Evolutionary conservation across 257 asterid genomes (phyloP), one percentile per base, ranked within the genome.

Genomic region (Scutellaria barbata): DNA sequence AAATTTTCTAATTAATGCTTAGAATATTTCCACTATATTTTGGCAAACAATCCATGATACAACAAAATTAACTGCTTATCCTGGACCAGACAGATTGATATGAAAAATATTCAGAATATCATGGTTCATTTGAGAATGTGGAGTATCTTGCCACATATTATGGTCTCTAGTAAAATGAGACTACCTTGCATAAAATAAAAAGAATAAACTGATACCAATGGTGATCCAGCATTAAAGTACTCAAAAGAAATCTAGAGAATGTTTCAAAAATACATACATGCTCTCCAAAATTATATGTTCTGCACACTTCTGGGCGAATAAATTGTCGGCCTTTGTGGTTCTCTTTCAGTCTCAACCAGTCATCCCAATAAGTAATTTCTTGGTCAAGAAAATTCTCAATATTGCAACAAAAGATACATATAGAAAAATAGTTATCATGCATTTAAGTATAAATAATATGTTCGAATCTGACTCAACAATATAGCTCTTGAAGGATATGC

Each of bases 301-400:
- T 86, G 85, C 99, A 95, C 70, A 95, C 95, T 89, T 95, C 99
- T n/a, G 99, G 98, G 58, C 95, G 96, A 76, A 95, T 82, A 80
- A 92, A 95, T 68, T 95, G 99, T 14, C 96, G 79, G 61, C 97
- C 98, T 87, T 57, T 76, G 87, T 79, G 99, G 66, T 92, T 95
- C 80, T 88, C 97, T 81, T 88, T 85, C 74, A 88, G 86, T 51
- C 99, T 85, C 86, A 95, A 72, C 99, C 99, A 95, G 85, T 95
- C 99, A 82, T 95, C 99, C 98, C 99, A 95, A 84, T 95, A 95
- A 84, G 99, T 89, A 79, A 83, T 75, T 75, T 18, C 57, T 80
- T 78, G 78, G 98, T 95, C 87, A 95, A 89, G 99, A 83, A 91
- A 85, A 81, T 33, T 48, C 82, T 70, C 72, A 83, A 72, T 61